Conservation (phyloP, 1,139 yeast genomes). For the Pichia sp. region DNA sequence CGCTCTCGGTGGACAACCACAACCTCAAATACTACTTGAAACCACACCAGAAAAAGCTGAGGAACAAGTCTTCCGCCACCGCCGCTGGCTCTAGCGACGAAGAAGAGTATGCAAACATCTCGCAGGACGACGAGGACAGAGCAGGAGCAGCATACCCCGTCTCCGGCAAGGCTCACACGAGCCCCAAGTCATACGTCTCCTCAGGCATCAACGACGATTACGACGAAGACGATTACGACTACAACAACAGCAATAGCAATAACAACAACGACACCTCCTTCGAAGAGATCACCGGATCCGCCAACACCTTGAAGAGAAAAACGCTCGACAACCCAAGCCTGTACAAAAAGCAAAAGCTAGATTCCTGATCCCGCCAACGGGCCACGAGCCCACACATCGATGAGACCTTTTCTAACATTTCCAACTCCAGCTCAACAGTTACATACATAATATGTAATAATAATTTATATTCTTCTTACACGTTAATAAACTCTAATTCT, state of each 20-base stretch:
- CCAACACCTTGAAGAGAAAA: constrained; percentile 9
- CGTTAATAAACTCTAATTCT: background rate
- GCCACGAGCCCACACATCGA: no score
- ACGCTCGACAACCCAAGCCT: background rate
- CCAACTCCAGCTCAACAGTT: background rate
- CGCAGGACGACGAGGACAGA: background rate
- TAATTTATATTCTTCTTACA: background rate
- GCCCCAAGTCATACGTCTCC: background rate
- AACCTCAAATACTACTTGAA: constrained; percentile 8
- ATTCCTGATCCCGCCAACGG: background rate
- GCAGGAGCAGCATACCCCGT: background rate
- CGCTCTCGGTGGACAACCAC: constrained; percentile 14
- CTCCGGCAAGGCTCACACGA: background rate
- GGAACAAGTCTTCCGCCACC: background rate
- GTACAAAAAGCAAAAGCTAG: constrained; percentile 9
- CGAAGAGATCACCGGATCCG: background rate
- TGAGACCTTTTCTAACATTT: background rate
- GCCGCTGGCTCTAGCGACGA: background rate
- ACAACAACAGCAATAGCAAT: background rate
- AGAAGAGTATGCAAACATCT: background rate
- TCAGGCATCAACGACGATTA: background rate
- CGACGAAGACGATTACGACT: background rate
- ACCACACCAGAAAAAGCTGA: background rate
- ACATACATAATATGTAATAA: background rate
- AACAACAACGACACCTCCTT: background rate